A percentile compares a stretch with the other conserved stretches of the same genome.
These are phyloP conservation scores for Sclerospora graminicola DNA, from an alignment of 352 stramenopile genomes.

Conservation along the genomic window DNA sequence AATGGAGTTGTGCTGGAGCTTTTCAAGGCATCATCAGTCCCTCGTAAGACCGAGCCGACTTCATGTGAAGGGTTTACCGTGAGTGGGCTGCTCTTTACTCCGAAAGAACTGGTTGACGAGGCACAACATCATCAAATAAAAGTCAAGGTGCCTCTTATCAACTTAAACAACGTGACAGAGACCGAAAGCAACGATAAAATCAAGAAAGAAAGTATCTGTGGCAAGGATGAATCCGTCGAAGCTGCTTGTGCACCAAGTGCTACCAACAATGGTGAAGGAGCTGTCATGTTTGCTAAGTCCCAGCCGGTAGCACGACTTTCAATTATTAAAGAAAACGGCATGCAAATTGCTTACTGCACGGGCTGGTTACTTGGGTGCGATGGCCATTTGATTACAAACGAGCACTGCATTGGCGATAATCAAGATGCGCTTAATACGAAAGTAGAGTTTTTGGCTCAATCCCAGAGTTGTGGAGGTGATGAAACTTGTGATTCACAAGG, in stretches of 20 bases:
- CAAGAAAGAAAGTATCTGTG: conserved; percentile 58
- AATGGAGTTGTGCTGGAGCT: conserved; percentile 41
- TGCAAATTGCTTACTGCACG: conserved; percentile 57
- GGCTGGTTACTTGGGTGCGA: conserved; percentile 66
- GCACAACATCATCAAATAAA: conserved; percentile 8
- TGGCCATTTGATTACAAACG: conserved; percentile 68
- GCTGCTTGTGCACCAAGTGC: conserved; percentile 40
- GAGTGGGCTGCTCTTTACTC: conserved; percentile 33
- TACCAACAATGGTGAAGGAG: conserved; percentile 13
- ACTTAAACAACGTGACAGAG: conserved; percentile 4
- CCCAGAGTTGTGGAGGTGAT: conserved; percentile 28
- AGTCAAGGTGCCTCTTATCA: conserved; percentile 15
- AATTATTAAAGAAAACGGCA: conserved; percentile 51
- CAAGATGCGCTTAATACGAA: conserved; percentile 59
- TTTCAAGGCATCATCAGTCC: conserved; percentile 4
- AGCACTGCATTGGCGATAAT: conserved; percentile 58
- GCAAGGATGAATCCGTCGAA: conserved; percentile 53
- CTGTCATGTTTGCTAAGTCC: conserved; percentile 35
- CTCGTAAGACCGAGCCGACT: conserved; percentile 1
- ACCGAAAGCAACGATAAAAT: conserved; percentile 2
- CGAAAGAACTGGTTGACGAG: conserved; percentile 17
- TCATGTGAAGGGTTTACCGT: conserved; percentile 45
- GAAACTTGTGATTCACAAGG: conserved; percentile 31
- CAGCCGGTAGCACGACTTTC: conserved; percentile 45
- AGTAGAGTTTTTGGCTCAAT: conserved; percentile 59